A percentile compares a stretch with the other conserved stretches of the same genome.
Evolutionary conservation across 2,329 filamentous ascomycete species (phyloP).

Genomic region (Pyrenophora graminea): DNA sequence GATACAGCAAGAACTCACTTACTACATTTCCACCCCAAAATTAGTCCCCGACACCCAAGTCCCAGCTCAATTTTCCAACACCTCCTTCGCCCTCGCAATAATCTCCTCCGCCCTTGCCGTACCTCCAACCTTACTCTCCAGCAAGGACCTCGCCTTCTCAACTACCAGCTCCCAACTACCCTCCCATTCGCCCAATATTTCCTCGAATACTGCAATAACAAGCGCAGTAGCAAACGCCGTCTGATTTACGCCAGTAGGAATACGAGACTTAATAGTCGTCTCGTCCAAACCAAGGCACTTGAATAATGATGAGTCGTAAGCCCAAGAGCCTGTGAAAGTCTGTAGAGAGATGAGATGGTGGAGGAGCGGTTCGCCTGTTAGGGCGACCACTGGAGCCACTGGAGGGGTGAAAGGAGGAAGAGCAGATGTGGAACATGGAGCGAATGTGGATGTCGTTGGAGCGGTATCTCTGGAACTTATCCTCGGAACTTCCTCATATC

Average conservation of each 20-base stretch:
- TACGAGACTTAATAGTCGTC: neutral
- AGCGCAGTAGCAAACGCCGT: slow-evolving; percentile 45
- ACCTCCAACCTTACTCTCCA: slow-evolving; percentile 11
- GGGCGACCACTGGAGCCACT: slow-evolving; percentile 9
- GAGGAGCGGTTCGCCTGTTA: slow-evolving; percentile 35
- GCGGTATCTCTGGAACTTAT: too few relatives aligned
- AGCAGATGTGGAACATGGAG: too few relatives aligned
- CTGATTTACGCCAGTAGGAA: slow-evolving; percentile 11
- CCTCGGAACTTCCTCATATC: too few relatives aligned
- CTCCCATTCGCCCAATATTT: slow-evolving; percentile 49
- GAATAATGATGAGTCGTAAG: slow-evolving; percentile 19
- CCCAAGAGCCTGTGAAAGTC: slow-evolving; percentile 61
- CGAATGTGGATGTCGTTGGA: too few relatives aligned
- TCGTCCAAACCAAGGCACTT: neutral
- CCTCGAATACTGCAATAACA: slow-evolving; percentile 57
- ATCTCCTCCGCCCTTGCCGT: neutral
- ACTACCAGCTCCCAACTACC: slow-evolving; percentile 69
- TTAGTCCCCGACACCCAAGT: too few relatives aligned
- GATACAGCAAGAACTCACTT: too few relatives aligned
- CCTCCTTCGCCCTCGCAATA: too few relatives aligned
- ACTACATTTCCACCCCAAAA: too few relatives aligned
- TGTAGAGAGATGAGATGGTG: slow-evolving; percentile 59
- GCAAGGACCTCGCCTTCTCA: slow-evolving; percentile 60
- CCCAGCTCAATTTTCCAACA: too few relatives aligned
- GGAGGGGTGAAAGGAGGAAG: too few relatives aligned